Evolutionary conservation across 495 filamentous ascomycete genomes (phyloP), one percentile per base, ranked within the genome.

Genomic region (Neurospora intermedia): DNA sequence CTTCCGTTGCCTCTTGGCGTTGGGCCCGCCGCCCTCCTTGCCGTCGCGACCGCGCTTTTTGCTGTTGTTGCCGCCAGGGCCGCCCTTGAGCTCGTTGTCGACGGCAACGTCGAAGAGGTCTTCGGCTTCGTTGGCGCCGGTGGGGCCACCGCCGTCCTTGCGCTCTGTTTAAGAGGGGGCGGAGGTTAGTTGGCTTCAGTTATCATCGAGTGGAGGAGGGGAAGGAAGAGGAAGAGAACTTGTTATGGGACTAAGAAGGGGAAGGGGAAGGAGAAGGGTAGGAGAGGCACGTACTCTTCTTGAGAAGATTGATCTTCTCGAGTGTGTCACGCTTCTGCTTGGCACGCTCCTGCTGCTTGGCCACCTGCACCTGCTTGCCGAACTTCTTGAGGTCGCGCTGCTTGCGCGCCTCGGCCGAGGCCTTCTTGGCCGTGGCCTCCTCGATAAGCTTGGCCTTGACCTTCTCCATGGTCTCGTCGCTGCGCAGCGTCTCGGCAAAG

Each of bases 401-500:
- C 84, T 92, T 92, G 80, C 93, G 89, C 38, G 96, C 96, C 82
- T 99, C 96, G 23, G 91, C 89, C 8, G 93, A 88, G 3, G 96
- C 95, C 87, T 97, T 97, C 87, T 96, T 97, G 70, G 87, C 84
- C 41, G 94, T 92, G 11, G 95, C 96, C 81, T 95, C 94, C 75
- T 98, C 95, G 73, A 94, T 87, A 78, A 98, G 85, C 87, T 96
- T 97, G 81, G 89, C 88, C 87, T 96, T 96, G 82, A 99, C 93
- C 85, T 91, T 91, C 77, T 92, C 91, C 96, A 99, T 99, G 80
- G 97, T 96, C 85, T 96, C 95, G 83, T 99, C 96, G 78, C 90
- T 93, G 87, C 98, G 97, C 74, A 98, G 89, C 92, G 97, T 99
- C 87, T 99, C 96, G 38, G 96, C 96, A 77, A 99, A 98, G 84